Evolutionary conservation across 768 basidiomycete genomes (phyloP), one percentile per base, ranked within the genome.

Genomic region (Gyrodon lividus): DNA sequence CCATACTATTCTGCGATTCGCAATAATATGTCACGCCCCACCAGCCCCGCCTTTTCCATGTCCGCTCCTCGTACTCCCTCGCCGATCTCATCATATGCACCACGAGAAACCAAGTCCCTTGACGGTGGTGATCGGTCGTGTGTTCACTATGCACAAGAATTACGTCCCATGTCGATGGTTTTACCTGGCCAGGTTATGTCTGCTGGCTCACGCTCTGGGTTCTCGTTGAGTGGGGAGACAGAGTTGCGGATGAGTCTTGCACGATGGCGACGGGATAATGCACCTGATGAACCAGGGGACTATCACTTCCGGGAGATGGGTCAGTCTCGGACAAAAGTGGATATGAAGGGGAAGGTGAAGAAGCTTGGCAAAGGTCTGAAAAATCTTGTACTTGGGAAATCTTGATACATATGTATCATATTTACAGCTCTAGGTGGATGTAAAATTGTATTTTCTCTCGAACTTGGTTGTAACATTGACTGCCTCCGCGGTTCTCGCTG

Each of bases 201-300:
- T 24, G 52, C 63, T 1, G 50, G 47, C 10, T 22, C 54, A 4
- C 23, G 58, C 31, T 61, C 65, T 13, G 81, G 81, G 13, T 82
- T 73, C 61, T 83, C 82, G 49, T 68, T 83, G 57, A 83, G 80
- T 47, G 82, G 82, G 10, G 79, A 83, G 65, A 79, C 77, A 48
- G 82, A 83, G 61, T 55, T 82, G 66, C 70, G 76, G 56, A 82
- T 82, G 79, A 75, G 77, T 1, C 63, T 82, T 31, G 80, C 80
- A 8, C 64, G 65, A 54, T 66, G 71, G 59, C 60, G 64, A 46
- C 61, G 46, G 41, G 66, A 67, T 41, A 52, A 70, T 37, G 63
- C 64, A 20, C 67, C 63, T 2, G 56, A 65, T 46, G 61, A 65
- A 39, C 67, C 69, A 1, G 65, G 69, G 30, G 61, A 55, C 10